Conservation (phyloP, 179 eudicot species). For the Kewa caespitosa region DNA sequence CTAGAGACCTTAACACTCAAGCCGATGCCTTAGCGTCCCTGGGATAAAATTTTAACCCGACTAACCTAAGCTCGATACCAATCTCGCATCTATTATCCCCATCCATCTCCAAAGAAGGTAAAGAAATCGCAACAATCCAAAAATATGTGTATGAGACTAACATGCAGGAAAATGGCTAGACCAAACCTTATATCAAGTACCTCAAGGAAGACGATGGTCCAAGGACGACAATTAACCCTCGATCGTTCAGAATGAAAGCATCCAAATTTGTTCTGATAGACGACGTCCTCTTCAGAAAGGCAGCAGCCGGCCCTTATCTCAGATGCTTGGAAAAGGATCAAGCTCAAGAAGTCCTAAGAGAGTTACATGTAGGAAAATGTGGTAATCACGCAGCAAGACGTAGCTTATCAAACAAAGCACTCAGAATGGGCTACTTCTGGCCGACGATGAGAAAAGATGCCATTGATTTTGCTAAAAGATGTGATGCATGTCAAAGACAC, state of each 20-base stretch:
- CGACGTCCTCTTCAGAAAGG: neutral
- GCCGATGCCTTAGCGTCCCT: neutral
- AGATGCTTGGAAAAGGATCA: neutral
- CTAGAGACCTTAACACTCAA: neutral
- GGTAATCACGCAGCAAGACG: neutral
- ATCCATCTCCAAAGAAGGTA: neutral
- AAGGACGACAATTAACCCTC: neutral
- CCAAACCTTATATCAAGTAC: neutral
- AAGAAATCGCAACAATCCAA: too few species aligned
- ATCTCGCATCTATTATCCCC: too few species aligned
- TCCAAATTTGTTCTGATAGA: neutral
- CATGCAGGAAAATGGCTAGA: neutral
- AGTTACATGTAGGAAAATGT: neutral
- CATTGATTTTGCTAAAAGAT: too few species aligned
- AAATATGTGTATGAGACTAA: too few species aligned
- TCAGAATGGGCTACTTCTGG: too few species aligned
- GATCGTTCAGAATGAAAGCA: neutral
- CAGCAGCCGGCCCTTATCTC: too few species aligned
- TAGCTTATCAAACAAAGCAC: neutral
- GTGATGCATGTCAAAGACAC: too few species aligned
- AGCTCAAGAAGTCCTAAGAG: neutral
- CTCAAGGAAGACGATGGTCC: neutral
- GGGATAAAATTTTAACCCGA: neutral
- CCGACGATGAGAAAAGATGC: too few species aligned
- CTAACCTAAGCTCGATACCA: neutral